Base-by-base conservation (phyloP, 495 filamentous ascomycete species). In the Hapsidospora chrysogenum region DNA sequence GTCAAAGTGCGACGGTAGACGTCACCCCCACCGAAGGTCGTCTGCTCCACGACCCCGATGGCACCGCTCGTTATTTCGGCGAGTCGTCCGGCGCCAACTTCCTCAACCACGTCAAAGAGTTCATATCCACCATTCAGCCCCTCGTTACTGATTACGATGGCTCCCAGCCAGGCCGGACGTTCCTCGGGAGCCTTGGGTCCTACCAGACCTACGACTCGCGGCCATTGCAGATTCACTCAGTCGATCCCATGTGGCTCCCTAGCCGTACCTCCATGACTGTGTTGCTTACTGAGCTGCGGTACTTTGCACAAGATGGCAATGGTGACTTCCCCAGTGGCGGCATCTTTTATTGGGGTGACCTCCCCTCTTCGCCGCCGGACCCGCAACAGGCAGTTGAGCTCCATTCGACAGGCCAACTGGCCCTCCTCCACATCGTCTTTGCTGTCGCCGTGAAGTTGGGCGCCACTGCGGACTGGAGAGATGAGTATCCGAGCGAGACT, bases 191-290 rank as follows among this genome's bases (percentile, higher is more conserved):
- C 11, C 30, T 48, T 6, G 58, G 58, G 21, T 42, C 42, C 11
- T 60, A 60, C 32, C 57, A 61, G 36, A 58, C 58, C 3, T 47
- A 43, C 35, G 57, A 61, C 36, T 61, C 58, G 1, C 44, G 47
- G 9, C 54, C 54, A 15, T 40, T 61, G 23, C 27, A 29, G 10
- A 15, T 37, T 18, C 50, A 48, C 4, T 6, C 31, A 17, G 35
- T 51, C 11, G 41, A 57, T 26, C 49, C 48, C 9, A 31, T 43
- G 14, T 31, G 31, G 16, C 35, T 57, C 3, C 57, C 54, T 2
- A 31, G 45, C 1, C 35, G 25, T 2, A 18, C 38, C 7, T 48
- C 58, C 3, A 50, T 52, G 16, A 27, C 36, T 2, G 21, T 26
- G 10, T 40, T 51, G 38, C 28, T 61, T n/a, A 29, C 33, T 10